Evolutionary conservation across 2,329 filamentous ascomycete genomes (phyloP), one percentile per base, ranked within the genome.

Genomic region (Endothia cerciana): DNA sequence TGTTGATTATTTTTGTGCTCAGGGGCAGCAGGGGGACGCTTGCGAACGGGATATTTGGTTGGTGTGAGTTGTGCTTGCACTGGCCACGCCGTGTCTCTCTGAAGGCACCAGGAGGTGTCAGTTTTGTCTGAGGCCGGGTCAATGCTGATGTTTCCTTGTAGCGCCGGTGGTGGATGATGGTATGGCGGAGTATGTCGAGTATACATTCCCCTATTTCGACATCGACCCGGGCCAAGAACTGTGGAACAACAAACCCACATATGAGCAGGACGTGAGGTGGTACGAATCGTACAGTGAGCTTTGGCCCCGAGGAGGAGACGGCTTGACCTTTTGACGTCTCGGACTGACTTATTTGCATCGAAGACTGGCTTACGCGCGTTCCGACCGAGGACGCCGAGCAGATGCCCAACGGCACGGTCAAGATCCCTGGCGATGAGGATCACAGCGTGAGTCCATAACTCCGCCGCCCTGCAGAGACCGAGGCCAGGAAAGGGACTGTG

Each of bases 221-320:
- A 17, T 63, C 40, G 61, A 63, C 17, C 51, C 51, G 2, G 61
- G 61, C 25, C 40, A 63, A n/a, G 61, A 63, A 28, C 30, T 55
- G n/a, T 63, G 61, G 61, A 63, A 63, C 30, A 63, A 63, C 30
- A 63, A 63, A 15, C 61, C 61, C 8, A 63, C 51, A 19, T 58
- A 63, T 36, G 61, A 63, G 8, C 40, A 58, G 30, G 61, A 63
- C 8, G 61, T 63, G 40, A 47, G 61, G 30, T 63, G 61, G 61
- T 63, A 49, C 11, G 61, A 63, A 13, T 63, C 61, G 22, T 63
- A 63, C 30, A 63, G 61, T 63, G 49, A 57, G 61, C 43, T 4
- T 36, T n/a, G n/a, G n/a, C n/a, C n/a, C n/a, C n/a, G n/a, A n/a
- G n/a, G n/a, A n/a, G n/a, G n/a, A n/a, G n/a, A n/a, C n/a, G n/a